phyloP scores from a whole-genome alignment of 2,329 filamentous ascomycete genomes.

The Claviceps maximensis region DNA sequence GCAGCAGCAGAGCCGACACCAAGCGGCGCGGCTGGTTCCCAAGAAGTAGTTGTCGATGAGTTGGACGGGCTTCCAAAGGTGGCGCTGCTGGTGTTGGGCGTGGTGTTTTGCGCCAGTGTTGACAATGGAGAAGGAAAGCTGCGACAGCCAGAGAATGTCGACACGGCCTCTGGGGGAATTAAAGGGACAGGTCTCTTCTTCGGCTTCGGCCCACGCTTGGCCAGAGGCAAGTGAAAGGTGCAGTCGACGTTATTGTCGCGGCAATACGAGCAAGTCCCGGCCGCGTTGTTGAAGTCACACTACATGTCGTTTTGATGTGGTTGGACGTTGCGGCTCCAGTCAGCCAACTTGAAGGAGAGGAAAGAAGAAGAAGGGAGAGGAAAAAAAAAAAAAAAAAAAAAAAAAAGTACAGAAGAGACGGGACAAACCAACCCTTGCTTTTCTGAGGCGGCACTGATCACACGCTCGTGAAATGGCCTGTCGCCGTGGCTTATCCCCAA shows the following conservation, averaged over 20 bases:
- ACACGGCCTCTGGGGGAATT: slow-evolving; percentile 7
- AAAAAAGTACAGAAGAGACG: not conserved
- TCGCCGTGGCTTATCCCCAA: slow-evolving; percentile 8
- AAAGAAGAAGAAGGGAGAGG: not conserved
- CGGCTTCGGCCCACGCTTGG: slow-evolving; percentile 25
- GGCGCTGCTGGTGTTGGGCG: not conserved
- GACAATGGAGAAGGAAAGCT: not conserved
- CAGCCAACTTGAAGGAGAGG: not conserved
- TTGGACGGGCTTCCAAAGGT: slow-evolving; percentile 10
- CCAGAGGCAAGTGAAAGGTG: slow-evolving; percentile 25
- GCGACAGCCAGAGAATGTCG: slow-evolving; percentile 6
- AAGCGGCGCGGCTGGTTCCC: slow-evolving; percentile 7
- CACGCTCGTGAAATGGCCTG: slow-evolving; percentile 17
- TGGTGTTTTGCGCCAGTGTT: not conserved
- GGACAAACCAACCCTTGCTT: slow-evolving; percentile 18
- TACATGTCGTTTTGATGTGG: slow-evolving; percentile 5
- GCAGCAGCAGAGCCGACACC: slow-evolving; percentile 4
- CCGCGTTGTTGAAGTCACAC: slow-evolving; percentile 16
- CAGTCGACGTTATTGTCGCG: slow-evolving; percentile 19
- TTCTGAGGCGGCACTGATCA: slow-evolving; percentile 24
- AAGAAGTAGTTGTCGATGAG: slow-evolving; percentile 9
- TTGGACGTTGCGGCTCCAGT: not conserved
- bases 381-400: not conserved
- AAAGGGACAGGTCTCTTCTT: slow-evolving; percentile 10
- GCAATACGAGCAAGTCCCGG: slow-evolving; percentile 19